These are phyloP conservation scores for Elongisporangium prolatum DNA, from an alignment of 352 stramenopile species.

Conservation along the genomic window DNA sequence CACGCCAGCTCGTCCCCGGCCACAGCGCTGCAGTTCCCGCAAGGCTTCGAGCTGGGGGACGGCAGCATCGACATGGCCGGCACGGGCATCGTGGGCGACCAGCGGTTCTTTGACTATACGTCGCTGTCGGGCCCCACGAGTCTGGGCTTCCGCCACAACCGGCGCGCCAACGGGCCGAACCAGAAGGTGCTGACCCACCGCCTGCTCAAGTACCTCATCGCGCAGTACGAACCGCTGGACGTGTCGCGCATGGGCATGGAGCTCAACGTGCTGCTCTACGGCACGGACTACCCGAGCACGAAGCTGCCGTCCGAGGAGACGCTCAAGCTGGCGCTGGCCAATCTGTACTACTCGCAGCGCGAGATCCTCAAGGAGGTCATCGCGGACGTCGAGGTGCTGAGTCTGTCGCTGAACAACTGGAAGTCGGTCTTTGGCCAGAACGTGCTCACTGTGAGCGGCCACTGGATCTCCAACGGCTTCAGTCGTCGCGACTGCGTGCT, in stretches of 20 bases:
- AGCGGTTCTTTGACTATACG: slow-evolving; percentile 51
- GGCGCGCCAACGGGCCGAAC: slow-evolving; percentile 17
- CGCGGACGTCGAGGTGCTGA: slow-evolving; percentile 66
- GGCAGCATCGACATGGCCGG: slow-evolving; percentile 35
- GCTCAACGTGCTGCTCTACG: slow-evolving; percentile 53
- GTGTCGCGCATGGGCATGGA: slow-evolving; percentile 63
- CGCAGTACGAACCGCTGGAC: slow-evolving; percentile 71
- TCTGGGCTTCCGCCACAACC: slow-evolving; percentile 8
- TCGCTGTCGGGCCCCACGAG: slow-evolving; percentile 12
- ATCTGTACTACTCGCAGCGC: slow-evolving; percentile 75
- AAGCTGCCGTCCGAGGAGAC: slow-evolving; percentile 63
- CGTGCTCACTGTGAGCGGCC: slow-evolving; percentile 69
- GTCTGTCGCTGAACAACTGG: slow-evolving; percentile 78
- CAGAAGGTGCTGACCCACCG: slow-evolving; percentile 70
- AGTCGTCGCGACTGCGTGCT: slow-evolving; percentile 69
- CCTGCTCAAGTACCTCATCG: slow-evolving; percentile 70
- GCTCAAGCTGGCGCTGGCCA: slow-evolving; percentile 65
- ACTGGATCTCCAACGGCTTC: slow-evolving; percentile 78
- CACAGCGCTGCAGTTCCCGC: slow-evolving; percentile 44
- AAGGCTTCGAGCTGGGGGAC: slow-evolving; percentile 48
- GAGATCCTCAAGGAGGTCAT: slow-evolving; percentile 80
- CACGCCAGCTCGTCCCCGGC: slow-evolving; percentile 12
- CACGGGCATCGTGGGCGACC: slow-evolving; percentile 22
- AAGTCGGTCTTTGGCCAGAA: slow-evolving; percentile 75
- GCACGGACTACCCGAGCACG: slow-evolving; percentile 26